A percentile compares a stretch with the other conserved stretches of the same genome.
Conservation (phyloP, 148 eudicot genomes). For the Rhododendron mucronatum region DNA sequence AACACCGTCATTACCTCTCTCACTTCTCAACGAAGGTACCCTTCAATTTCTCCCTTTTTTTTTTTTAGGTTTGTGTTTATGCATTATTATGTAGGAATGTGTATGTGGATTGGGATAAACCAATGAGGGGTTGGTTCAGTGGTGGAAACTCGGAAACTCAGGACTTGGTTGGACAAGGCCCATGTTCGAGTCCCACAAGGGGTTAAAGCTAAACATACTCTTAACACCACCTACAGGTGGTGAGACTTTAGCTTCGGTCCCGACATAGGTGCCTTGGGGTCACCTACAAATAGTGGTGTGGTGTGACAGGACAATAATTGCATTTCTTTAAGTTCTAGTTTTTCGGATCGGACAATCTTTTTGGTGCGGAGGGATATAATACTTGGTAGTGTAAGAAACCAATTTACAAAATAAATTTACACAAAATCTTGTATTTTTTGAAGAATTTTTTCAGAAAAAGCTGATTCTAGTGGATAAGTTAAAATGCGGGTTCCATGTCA, state of each 20-base stretch:
- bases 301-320: no score
- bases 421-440: background rate
- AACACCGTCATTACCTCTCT: constrained; percentile 69
- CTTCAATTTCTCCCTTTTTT: background rate
- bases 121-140: no score
- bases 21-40: constrained; percentile 67
- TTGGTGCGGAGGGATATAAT: background rate
- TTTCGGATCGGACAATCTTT: background rate
- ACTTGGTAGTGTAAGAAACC: background rate
- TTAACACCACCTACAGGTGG: no score
- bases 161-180: no score
- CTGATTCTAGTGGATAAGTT: background rate
- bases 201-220: no score
- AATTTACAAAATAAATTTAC: background rate
- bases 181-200: no score
- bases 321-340: background rate
- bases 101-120: no score
- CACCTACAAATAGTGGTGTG: no score
- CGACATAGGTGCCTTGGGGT: no score
- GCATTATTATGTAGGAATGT: background rate
- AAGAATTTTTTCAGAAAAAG: background rate
- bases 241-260: no score
- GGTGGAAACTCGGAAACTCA: no score
- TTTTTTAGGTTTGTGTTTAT: background rate
- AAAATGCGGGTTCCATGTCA: background rate